A percentile compares a stretch with the other conserved stretches of the same genome.
phyloP scores from a whole-genome alignment of 495 filamentous ascomycete species.

The Pseudomonodictys pantanalensis region DNA sequence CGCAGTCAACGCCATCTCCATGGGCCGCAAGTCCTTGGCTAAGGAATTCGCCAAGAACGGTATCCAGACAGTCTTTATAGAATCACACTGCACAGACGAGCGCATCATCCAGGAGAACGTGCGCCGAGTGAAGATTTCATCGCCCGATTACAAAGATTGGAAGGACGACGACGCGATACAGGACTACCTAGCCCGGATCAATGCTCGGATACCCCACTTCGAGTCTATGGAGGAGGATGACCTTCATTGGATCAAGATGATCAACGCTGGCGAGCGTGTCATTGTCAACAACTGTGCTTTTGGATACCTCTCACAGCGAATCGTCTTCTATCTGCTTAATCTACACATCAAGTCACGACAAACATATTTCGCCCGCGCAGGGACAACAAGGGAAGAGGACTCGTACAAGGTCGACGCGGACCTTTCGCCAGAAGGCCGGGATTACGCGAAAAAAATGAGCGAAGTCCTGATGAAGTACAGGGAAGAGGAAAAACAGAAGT shows the following conservation, averaged over 20 bases:
- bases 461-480: constrained; percentile 78
- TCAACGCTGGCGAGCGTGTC: constrained; percentile 90
- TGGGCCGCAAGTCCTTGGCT: constrained; percentile 79
- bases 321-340: constrained; percentile 97
- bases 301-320: constrained; percentile 90
- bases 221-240: constrained; percentile 94
- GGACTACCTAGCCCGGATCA: constrained; percentile 84
- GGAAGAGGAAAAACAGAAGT: constrained; percentile 69
- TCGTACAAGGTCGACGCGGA: constrained; percentile 87
- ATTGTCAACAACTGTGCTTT: constrained; percentile 94
- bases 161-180: constrained; percentile 83
- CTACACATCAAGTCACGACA: constrained; percentile 90
- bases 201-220: constrained; percentile 88
- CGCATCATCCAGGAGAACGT: constrained; percentile 97
- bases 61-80: constrained; percentile 92
- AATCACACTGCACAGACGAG: constrained; percentile 90
- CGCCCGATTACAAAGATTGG: constrained; percentile 97
- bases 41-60: constrained; percentile 97
- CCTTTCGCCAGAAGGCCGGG: constrained; percentile 73
- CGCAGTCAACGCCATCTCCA: constrained; percentile 89
- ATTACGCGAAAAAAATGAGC: constrained; percentile 86
- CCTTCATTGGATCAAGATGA: constrained; percentile 98
- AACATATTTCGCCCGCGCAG: constrained; percentile 87
- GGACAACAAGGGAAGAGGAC: constrained; percentile 71
- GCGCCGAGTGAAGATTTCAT: constrained; percentile 93